phyloP scores from a whole-genome alignment of 176 grass and related monocot genomes.

The Oryza punctata region DNA sequence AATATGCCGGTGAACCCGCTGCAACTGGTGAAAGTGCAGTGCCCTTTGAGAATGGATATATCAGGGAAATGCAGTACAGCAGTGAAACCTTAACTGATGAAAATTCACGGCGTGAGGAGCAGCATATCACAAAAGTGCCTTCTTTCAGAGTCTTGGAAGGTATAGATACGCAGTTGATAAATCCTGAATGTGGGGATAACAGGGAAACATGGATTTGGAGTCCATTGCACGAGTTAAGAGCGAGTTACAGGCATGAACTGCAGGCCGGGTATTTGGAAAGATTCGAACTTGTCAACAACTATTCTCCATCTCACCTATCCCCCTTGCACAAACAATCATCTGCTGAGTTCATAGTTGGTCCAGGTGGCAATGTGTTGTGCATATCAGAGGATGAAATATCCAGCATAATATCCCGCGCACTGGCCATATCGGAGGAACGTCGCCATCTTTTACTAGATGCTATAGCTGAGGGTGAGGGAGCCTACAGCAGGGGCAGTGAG shows the following conservation, averaged over 20 bases:
- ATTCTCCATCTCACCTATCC: slow-evolving; percentile 50
- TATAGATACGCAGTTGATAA: background rate
- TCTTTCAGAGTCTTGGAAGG: background rate
- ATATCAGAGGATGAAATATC: slow-evolving; percentile 73
- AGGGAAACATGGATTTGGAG: slow-evolving; percentile 56
- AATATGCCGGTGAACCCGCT: slow-evolving; percentile 25
- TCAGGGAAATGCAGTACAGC: background rate
- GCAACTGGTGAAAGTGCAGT: background rate
- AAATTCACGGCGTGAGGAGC: background rate
- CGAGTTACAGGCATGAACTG: slow-evolving; percentile 56
- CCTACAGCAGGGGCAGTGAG: slow-evolving; percentile 2
- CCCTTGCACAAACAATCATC: slow-evolving; percentile 40
- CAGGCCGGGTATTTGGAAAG: slow-evolving; percentile 43
- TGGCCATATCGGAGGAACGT: slow-evolving; percentile 57
- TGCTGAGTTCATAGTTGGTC: slow-evolving; percentile 53
- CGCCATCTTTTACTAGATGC: slow-evolving; percentile 43
- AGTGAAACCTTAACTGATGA: background rate
- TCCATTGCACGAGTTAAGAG: slow-evolving; percentile 42
- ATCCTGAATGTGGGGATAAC: slow-evolving; percentile 13
- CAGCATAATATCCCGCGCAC: slow-evolving; percentile 64
- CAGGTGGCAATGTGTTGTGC: slow-evolving; percentile 54
- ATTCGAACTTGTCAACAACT: slow-evolving; percentile 65
- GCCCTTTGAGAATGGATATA: background rate
- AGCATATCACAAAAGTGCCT: background rate
- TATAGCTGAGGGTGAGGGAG: slow-evolving; percentile 34